phyloP scores from a whole-genome alignment of 208 protist genomes.

The Leishmania aethiopica region DNA sequence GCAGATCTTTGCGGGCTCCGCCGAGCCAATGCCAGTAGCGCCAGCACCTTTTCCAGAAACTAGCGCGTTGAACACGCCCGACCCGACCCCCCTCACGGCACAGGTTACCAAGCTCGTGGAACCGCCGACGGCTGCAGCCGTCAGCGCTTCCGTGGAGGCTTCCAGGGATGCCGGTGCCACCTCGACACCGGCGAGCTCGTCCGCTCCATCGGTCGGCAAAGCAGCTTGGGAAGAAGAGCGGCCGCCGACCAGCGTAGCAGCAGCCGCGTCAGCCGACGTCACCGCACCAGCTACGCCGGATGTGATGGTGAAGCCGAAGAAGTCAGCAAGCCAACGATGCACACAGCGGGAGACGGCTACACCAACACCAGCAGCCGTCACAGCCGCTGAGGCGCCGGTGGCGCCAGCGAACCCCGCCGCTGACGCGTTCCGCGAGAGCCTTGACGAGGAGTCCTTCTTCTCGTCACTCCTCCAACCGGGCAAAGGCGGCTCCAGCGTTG shows the following conservation, averaged over 20 bases:
- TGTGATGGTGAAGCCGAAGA: background rate
- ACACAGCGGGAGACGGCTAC: background rate
- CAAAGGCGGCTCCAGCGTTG: background rate
- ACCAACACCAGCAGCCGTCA: conserved; percentile 1
- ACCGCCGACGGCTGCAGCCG: background rate
- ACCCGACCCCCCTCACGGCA: background rate
- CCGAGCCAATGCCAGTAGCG: conserved; percentile 7
- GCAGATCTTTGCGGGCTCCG: conserved; percentile 10
- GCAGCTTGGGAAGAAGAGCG: background rate
- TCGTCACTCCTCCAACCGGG: conserved; percentile 20
- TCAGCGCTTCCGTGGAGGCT: background rate
- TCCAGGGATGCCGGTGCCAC: background rate
- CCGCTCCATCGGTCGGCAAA: background rate
- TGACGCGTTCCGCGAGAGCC: conserved; percentile 20
- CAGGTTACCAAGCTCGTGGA: conserved; percentile 5
- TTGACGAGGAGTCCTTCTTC: conserved; percentile 41
- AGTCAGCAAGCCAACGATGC: background rate
- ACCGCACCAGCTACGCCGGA: background rate
- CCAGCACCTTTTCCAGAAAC: background rate
- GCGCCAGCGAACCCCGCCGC: background rate
- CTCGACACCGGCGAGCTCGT: background rate
- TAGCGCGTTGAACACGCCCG: background rate
- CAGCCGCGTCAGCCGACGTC: background rate
- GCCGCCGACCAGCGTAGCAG: background rate
- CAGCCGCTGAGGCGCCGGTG: background rate